Evolutionary conservation across 2,329 filamentous ascomycete genomes (phyloP), one percentile per base, ranked within the genome.

Genomic region (Fusarium hainanense): DNA sequence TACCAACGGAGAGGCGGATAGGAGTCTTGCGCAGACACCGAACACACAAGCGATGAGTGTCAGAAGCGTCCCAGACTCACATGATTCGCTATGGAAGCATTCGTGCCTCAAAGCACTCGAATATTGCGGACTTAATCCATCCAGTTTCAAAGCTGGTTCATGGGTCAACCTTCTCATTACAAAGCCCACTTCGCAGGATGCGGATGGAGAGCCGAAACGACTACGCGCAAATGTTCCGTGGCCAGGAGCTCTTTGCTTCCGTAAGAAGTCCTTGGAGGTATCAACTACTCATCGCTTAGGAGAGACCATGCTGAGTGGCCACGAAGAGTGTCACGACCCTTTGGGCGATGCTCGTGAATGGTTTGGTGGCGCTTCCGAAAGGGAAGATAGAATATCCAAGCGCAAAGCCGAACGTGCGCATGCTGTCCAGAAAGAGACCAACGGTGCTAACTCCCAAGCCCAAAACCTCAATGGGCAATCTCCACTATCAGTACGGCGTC

Each of bases 231-330:
- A 79, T 9, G 81, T 88, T 25, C 82, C 84, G 13, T 89, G 87
- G 87, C 87, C 87, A 42, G 81, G 84, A 4, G 79, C 79, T 20
- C 81, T 88, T 3, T 88, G 86, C 69, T 87, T 87, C 59, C 83
- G 84, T 54, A 85, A 84, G 65, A 81, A 80, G 52, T 76, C 80
- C 20, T 76, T 83, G n/a, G 79, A 80, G 13, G 75, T 82, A 25
- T 77, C 76, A n/a, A 78, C 81, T 9, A 81, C 75, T 37, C 78
- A 78, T 34, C 76, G 81, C 9, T 63, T 82, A 12, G 81, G 82
- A 40, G 82, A 85, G 25, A 77, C 75, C 7, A 64, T 82, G 21
- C 61, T 79, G 6, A 78, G 78, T 18, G 77, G 79, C 5, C 74
- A 79, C 46, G 79, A 82, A 18, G 82, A 82, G 55, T 80, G 78